Percentiles rank a stretch among this genome's conserved stretches.
These are phyloP conservation scores for Hypoxylon fragiforme DNA, from an alignment of 495 filamentous ascomycete species.

Conservation along the genomic window DNA sequence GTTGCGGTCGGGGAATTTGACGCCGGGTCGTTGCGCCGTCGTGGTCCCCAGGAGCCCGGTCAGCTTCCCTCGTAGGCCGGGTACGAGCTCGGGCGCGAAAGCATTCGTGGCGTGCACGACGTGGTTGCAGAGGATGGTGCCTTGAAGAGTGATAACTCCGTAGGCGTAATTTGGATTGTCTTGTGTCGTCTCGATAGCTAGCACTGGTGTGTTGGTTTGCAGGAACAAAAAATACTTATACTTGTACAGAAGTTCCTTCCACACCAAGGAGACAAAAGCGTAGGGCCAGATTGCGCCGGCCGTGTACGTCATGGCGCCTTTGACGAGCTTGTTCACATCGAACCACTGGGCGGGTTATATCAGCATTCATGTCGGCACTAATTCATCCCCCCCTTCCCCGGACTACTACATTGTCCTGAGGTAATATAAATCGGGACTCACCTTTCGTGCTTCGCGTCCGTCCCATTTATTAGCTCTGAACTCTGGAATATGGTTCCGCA, in stretches of 20 bases:
- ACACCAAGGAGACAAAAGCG: conserved; percentile 47
- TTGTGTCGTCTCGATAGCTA: conserved; percentile 2
- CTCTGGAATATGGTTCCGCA: conserved; percentile 43
- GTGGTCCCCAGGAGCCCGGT: conserved; percentile 54
- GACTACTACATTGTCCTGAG: background rate
- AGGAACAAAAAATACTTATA: conserved; percentile 39
- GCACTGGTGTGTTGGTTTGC: conserved; percentile 44
- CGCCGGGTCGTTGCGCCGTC: conserved; percentile 43
- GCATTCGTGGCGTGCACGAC: conserved; percentile 57
- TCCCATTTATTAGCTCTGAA: conserved; percentile 28
- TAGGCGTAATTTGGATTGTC: conserved; percentile 24
- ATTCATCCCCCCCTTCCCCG: too few relatives aligned
- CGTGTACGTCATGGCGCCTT: conserved; percentile 42
- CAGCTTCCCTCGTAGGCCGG: conserved; percentile 47
- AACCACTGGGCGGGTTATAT: conserved; percentile 26
- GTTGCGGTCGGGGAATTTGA: conserved; percentile 10
- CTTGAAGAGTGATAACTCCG: conserved; percentile 40
- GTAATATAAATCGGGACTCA: conserved; percentile 15
- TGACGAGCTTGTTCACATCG: conserved; percentile 26
- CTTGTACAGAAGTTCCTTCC: conserved; percentile 37
- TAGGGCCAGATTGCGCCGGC: conserved; percentile 52
- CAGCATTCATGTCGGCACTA: background rate
- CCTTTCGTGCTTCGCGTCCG: conserved; percentile 35
- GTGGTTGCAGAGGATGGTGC: conserved; percentile 42
- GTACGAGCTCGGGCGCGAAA: conserved; percentile 49